Evolutionary conservation across 805 yeast species (phyloP).

Genomic region (Kurtzmaniella cleridarum): DNA sequence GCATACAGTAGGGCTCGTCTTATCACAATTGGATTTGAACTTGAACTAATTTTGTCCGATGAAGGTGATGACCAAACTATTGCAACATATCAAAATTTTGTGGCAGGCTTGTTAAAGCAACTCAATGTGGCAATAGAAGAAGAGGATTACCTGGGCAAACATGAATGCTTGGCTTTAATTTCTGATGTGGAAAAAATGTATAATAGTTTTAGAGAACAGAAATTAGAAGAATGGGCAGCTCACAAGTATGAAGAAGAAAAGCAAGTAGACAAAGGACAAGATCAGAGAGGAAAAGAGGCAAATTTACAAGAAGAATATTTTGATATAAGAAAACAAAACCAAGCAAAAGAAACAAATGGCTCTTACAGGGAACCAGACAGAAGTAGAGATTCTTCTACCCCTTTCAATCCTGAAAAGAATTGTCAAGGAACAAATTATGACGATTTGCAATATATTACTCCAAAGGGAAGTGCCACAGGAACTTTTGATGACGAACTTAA

Average conservation of each 20-base stretch:
- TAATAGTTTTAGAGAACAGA: constrained; percentile 42
- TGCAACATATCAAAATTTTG: constrained; percentile 50
- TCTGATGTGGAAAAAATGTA: constrained; percentile 73
- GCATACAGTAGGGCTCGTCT: constrained; percentile 63
- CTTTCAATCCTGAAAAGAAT: too few species aligned
- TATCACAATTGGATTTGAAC: constrained; percentile 58
- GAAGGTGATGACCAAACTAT: constrained; percentile 31
- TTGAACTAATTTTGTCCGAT: constrained; percentile 44
- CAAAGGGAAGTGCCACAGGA: not conserved
- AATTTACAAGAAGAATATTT: not conserved
- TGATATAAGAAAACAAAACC: too few species aligned
- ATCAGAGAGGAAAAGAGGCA: constrained; percentile 2
- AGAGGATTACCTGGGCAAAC: constrained; percentile 52
- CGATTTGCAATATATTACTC: too few species aligned
- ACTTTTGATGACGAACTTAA: constrained; percentile 12
- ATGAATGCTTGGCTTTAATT: constrained; percentile 63
- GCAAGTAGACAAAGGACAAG: constrained; percentile 2
- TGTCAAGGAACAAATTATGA: too few species aligned
- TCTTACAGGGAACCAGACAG: too few species aligned
- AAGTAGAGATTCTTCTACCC: too few species aligned
- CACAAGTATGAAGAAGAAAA: not conserved
- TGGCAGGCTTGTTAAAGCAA: constrained; percentile 53
- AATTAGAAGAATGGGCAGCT: constrained; percentile 12
- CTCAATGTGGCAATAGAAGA: constrained; percentile 48
- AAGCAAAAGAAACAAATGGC: too few species aligned